Percentiles rank a stretch among this genome's conserved stretches.
Evolutionary conservation across 225 moss, liverwort and hornwort genomes (phyloP).

Genomic region (Thuidium tamariscinum): DNA sequence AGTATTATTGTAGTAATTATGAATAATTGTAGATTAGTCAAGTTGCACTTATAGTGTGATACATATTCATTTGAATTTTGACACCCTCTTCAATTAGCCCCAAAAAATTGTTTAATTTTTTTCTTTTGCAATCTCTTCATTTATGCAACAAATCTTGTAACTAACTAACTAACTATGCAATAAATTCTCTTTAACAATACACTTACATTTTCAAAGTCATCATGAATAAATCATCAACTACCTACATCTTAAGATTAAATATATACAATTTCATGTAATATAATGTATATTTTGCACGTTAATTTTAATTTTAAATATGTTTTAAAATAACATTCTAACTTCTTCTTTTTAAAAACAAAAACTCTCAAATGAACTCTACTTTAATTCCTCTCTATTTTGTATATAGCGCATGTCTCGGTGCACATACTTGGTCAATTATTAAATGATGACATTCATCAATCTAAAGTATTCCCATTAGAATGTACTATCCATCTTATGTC

Average conservation of each 20-base stretch:
- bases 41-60: too few relatives aligned
- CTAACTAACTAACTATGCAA: too few relatives aligned
- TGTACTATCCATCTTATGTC: neutral
- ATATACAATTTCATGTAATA: fast-evolving
- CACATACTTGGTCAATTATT: neutral
- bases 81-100: too few relatives aligned
- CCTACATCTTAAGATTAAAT: neutral
- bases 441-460: neutral
- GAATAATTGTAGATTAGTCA: too few relatives aligned
- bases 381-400: neutral
- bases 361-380: neutral
- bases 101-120: neutral
- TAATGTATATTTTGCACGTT: too few relatives aligned
- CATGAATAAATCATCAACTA: neutral
- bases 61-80: too few relatives aligned
- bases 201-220: neutral
- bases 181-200: neutral
- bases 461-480: neutral
- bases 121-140: neutral
- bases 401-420: too few relatives aligned
- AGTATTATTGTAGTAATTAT: too few relatives aligned
- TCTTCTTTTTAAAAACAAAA: too few relatives aligned
- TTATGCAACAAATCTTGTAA: neutral
- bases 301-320: neutral
- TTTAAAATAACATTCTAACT: neutral